Percentiles rank a stretch among this genome's conserved stretches.
phyloP scores from a whole-genome alignment of 2,329 filamentous ascomycete genomes.

The Polytolypa hystricis region DNA sequence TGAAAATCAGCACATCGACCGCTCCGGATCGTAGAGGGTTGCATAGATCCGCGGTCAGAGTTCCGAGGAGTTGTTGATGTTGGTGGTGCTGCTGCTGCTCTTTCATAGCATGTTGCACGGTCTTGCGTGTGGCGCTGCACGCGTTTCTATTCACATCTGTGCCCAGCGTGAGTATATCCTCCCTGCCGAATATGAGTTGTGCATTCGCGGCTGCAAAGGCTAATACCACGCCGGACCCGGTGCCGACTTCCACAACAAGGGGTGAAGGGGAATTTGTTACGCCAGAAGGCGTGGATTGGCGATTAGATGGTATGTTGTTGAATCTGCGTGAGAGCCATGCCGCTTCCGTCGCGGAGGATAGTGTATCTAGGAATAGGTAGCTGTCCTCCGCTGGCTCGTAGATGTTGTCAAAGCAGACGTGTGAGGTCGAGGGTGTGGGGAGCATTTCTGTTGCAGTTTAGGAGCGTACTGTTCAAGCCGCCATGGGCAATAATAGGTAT shows the following conservation, averaged over 20 bases:
- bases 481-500: too few relatives aligned
- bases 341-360: conserved; percentile 60
- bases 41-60: conserved; percentile 59
- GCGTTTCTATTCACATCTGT: conserved; percentile 80
- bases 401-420: conserved; percentile 76
- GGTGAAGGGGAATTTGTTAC: conserved; percentile 33
- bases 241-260: conserved; percentile 73
- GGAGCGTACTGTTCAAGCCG: background rate
- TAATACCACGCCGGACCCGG: conserved; percentile 88
- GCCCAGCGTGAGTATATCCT: conserved; percentile 58
- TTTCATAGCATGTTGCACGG: conserved; percentile 45
- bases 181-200: conserved; percentile 57
- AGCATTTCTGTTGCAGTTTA: conserved; percentile 51
- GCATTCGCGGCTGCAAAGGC: conserved; percentile 76
- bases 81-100: conserved; percentile 17
- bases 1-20: conserved; percentile 86
- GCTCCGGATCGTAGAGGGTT: conserved; percentile 45
- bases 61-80: conserved; percentile 46
- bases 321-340: conserved; percentile 59
- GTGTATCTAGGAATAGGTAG: conserved; percentile 82
- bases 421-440: conserved; percentile 84
- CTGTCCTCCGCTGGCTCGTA: conserved; percentile 97
- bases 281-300: conserved; percentile 4
- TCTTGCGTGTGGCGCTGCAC: conserved; percentile 62
- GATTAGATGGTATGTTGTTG: conserved; percentile 10